Percentiles rank a stretch among this genome's conserved stretches.
These are phyloP conservation scores for Fusarium foetens DNA, from an alignment of 2,329 filamentous ascomycete species.

Conservation along the genomic window DNA sequence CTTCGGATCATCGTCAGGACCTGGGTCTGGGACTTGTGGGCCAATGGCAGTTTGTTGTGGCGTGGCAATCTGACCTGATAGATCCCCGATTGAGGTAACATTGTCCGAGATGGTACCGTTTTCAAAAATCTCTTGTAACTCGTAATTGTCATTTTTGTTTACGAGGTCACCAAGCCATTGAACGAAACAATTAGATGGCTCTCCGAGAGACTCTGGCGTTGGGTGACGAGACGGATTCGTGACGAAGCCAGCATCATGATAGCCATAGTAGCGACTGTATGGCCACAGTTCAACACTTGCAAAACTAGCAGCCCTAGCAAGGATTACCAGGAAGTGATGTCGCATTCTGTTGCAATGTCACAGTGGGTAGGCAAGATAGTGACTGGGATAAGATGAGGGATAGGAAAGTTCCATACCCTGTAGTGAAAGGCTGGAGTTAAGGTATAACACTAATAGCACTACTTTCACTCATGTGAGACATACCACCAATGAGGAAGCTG, in stretches of 20 bases:
- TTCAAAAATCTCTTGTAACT: accelerated
- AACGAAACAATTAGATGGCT: accelerated
- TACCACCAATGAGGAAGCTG: accelerated
- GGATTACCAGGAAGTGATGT: background rate
- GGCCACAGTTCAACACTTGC: background rate
- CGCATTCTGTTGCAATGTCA: background rate
- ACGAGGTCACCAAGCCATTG: accelerated
- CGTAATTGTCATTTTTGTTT: accelerated
- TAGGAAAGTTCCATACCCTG: background rate
- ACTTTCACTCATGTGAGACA: accelerated
- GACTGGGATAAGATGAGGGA: background rate
- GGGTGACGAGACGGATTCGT: background rate
- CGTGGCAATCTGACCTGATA: accelerated
- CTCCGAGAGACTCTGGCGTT: accelerated
- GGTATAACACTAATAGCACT: background rate
- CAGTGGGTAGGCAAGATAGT: accelerated
- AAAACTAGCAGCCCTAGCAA: accelerated
- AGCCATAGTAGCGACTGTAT: background rate
- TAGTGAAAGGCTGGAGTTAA: background rate
- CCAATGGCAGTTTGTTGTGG: background rate
- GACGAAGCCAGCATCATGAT: background rate
- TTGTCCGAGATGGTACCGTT: accelerated
- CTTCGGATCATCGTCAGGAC: accelerated
- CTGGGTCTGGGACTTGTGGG: background rate
- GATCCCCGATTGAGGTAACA: accelerated